phyloP scores from a whole-genome alignment of 2,329 filamentous ascomycete species.

The Dendryphion nanum region DNA sequence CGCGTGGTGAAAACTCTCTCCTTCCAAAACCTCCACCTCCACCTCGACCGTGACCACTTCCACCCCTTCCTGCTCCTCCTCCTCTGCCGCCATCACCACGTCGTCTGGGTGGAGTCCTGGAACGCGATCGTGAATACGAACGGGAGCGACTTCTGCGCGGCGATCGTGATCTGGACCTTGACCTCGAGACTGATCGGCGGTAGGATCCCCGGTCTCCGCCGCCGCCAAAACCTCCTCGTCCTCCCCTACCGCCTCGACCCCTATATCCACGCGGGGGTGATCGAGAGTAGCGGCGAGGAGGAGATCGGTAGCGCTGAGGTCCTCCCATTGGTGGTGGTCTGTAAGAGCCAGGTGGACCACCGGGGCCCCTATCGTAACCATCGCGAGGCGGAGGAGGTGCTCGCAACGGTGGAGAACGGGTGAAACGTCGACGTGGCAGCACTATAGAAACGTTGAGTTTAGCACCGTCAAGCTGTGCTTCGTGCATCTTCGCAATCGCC shows the following conservation, averaged over 20 bases:
- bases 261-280: conserved; percentile 45
- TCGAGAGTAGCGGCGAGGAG: conserved; percentile 40
- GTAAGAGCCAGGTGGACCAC: conserved; percentile 36
- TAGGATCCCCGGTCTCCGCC: conserved; percentile 37
- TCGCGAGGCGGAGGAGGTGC: conserved; percentile 46
- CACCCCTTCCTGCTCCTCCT: conserved; percentile 33
- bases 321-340: conserved; percentile 34
- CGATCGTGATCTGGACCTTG: background rate
- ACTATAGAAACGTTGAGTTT: conserved; percentile 86
- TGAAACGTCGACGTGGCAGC: conserved; percentile 78
- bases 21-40: conserved; percentile 28
- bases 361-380: conserved; percentile 32
- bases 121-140: conserved; percentile 34
- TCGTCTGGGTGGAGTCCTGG: conserved; percentile 28
- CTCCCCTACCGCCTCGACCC: conserved; percentile 34
- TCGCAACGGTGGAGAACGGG: conserved; percentile 72
- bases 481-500: conserved; percentile 95
- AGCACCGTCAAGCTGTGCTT: conserved; percentile 86
- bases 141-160: conserved; percentile 33
- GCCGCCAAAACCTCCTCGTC: conserved; percentile 29
- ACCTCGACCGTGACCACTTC: conserved; percentile 18
- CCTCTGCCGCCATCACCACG: conserved; percentile 19
- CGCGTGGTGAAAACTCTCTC: conserved; percentile 43
- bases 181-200: conserved; percentile 25
- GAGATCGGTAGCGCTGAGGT: conserved; percentile 26